These are phyloP conservation scores for Rostrohypoxylon terebratum DNA, from an alignment of 495 filamentous ascomycete species.

Conservation along the genomic window DNA sequence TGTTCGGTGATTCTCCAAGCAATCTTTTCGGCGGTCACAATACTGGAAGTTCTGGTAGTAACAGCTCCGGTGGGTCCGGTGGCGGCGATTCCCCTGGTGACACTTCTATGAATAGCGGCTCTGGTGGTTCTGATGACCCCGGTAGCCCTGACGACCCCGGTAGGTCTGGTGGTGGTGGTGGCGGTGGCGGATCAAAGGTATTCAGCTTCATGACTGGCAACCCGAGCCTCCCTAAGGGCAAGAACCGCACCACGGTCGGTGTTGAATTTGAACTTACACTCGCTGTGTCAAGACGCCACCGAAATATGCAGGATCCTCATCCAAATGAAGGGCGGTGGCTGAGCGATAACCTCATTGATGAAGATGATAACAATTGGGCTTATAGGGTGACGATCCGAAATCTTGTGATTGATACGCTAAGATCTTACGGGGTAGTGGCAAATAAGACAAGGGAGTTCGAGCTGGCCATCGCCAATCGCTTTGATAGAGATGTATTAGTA, in stretches of 20 bases:
- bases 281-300: neutral
- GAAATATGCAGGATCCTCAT: constrained; percentile 21
- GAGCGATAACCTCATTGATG: neutral
- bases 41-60: neutral
- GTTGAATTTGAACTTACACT: constrained; percentile 39
- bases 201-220: neutral
- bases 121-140: neutral
- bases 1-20: too few species aligned
- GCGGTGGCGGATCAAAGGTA: neutral
- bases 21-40: too few species aligned
- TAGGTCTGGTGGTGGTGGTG: too few species aligned
- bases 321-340: constrained; percentile 22
- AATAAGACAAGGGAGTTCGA: neutral
- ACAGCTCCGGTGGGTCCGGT: neutral
- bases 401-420: constrained; percentile 30
- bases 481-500: neutral
- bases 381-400: constrained; percentile 27
- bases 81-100: neutral
- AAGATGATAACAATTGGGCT: neutral
- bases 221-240: neutral
- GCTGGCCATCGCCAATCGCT: neutral
- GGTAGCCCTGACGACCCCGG: neutral
- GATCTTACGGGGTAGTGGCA: neutral
- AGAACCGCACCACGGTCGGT: constrained; percentile 35
- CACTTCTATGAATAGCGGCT: neutral